Conservation (phyloP, 2,329 filamentous ascomycete genomes). For the Cytospora piceae region DNA sequence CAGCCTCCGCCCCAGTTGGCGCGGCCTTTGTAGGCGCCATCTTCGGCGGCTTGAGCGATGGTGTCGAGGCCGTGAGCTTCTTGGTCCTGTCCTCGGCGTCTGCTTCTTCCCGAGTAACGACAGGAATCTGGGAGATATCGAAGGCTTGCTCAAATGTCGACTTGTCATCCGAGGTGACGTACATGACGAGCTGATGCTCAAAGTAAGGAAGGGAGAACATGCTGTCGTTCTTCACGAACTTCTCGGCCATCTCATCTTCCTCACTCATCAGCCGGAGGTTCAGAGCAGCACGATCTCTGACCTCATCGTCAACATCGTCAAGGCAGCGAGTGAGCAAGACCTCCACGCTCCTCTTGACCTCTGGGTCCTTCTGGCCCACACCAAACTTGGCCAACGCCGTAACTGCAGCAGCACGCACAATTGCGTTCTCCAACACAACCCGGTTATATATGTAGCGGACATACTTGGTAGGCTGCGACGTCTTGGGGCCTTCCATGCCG, state of each 20-base stretch:
- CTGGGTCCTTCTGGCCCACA: slow-evolving; percentile 92
- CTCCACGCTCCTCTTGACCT: slow-evolving; percentile 93
- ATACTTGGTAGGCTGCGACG: slow-evolving; percentile 94
- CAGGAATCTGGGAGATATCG: slow-evolving; percentile 86
- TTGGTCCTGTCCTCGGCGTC: slow-evolving; percentile 95
- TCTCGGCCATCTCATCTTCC: slow-evolving; percentile 81
- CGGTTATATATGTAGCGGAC: slow-evolving; percentile 99
- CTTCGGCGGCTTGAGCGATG: slow-evolving; percentile 91
- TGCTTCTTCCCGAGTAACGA: slow-evolving; percentile 94
- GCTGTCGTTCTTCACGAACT: slow-evolving; percentile 94
- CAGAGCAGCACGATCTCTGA: slow-evolving; percentile 90
- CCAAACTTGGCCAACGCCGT: slow-evolving; percentile 97
- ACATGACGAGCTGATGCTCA: slow-evolving; percentile 96
- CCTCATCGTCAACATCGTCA: slow-evolving; percentile 97
- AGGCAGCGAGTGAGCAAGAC: slow-evolving; percentile 91
- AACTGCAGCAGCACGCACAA: slow-evolving; percentile 91
- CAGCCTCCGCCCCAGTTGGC: slow-evolving; percentile 70
- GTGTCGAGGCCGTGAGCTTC: slow-evolving; percentile 91
- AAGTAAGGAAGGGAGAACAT: slow-evolving; percentile 95
- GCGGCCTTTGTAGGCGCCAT: slow-evolving; percentile 75
- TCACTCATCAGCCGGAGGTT: slow-evolving; percentile 92
- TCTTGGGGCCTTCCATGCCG: slow-evolving; percentile 92
- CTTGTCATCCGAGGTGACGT: slow-evolving; percentile 91
- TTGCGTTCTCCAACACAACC: slow-evolving; percentile 94
- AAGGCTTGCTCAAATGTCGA: slow-evolving; percentile 83